Percentiles rank a stretch among this genome's conserved stretches.
Evolutionary conservation across 139 green algal genomes (phyloP).

Genomic region (Pleodorina starrii): DNA sequence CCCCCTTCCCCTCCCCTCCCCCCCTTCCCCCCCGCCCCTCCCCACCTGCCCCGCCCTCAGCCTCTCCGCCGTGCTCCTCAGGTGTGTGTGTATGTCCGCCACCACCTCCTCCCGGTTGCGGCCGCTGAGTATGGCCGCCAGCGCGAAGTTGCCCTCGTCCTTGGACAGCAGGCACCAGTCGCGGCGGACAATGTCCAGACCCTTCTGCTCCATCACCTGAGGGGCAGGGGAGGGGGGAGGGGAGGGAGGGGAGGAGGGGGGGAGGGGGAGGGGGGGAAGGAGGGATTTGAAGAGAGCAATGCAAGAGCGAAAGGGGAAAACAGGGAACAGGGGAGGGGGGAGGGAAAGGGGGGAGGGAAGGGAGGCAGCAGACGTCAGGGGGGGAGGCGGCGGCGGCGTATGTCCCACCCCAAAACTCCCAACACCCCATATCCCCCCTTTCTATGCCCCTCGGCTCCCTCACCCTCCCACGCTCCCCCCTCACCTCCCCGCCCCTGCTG

Average conservation of each 20-base stretch:
- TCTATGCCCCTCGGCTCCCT: too few species aligned
- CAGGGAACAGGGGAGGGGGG: too few species aligned
- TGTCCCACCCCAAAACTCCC: too few species aligned
- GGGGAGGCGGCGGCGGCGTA: too few species aligned
- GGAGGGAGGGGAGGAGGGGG: neutral
- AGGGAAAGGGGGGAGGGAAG: too few species aligned
- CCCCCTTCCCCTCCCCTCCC: too few species aligned
- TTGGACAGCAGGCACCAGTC: slow-evolving; percentile 97
- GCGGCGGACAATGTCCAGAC: slow-evolving; percentile 97
- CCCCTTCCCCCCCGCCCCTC: slow-evolving; percentile 20
- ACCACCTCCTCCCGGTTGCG: slow-evolving; percentile 90
- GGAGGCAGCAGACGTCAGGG: too few species aligned
- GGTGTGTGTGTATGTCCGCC: slow-evolving; percentile 86
- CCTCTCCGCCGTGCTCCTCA: slow-evolving; percentile 67
- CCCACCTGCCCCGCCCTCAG: slow-evolving; percentile 41
- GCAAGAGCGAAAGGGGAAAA: too few species aligned
- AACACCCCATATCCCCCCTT: too few species aligned
- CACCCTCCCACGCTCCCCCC: too few species aligned
- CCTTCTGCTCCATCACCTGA: slow-evolving; percentile 93
- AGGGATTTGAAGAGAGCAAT: too few species aligned
- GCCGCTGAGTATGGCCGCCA: slow-evolving; percentile 88
- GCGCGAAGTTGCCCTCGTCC: slow-evolving; percentile 86
- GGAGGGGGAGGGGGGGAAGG: neutral
- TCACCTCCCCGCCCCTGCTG: too few species aligned
- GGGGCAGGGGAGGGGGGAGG: neutral